A percentile compares a stretch with the other conserved stretches of the same genome.
Evolutionary conservation across 2,329 filamentous ascomycete species (phyloP).

Genomic region (Sporothrix globosa): DNA sequence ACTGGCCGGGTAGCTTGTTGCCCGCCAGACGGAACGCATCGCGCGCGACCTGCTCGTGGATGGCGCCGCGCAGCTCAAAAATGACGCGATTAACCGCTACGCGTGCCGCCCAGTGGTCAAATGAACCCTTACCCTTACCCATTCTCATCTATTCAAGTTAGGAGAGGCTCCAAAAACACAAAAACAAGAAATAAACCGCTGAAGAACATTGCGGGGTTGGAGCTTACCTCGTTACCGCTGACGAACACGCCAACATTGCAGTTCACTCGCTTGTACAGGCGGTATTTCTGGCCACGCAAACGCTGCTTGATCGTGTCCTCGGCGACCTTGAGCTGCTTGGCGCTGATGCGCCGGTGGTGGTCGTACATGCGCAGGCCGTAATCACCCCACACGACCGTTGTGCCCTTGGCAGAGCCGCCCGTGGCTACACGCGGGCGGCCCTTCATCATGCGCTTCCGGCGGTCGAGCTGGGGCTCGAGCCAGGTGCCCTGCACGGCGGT

Average conservation of each 20-base stretch:
- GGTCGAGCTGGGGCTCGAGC: slow-evolving; percentile 75
- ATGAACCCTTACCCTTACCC: slow-evolving; percentile 98
- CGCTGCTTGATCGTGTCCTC: slow-evolving; percentile 91
- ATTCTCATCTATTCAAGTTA: slow-evolving; percentile 72
- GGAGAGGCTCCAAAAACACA: slow-evolving; percentile 16
- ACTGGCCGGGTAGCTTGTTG: slow-evolving; percentile 88
- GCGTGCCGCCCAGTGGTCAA: slow-evolving; percentile 93
- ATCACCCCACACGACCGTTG: slow-evolving; percentile 94
- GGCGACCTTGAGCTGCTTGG: slow-evolving; percentile 82
- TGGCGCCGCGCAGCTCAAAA: slow-evolving; percentile 86
- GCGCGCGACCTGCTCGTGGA: slow-evolving; percentile 92
- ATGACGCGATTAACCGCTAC: slow-evolving; percentile 88
- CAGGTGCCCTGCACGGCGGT: slow-evolving; percentile 65
- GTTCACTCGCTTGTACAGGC: slow-evolving; percentile 85
- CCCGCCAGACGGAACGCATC: slow-evolving; percentile 94
- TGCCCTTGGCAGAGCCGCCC: slow-evolving; percentile 87
- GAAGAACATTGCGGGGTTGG: background rate
- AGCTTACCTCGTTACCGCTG: slow-evolving; percentile 81
- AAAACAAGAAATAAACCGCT: background rate
- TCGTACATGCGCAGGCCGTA: slow-evolving; percentile 93
- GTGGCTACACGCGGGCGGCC: slow-evolving; percentile 85
- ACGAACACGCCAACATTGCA: slow-evolving; percentile 96
- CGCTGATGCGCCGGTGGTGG: slow-evolving; percentile 87
- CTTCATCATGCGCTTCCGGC: slow-evolving; percentile 89
- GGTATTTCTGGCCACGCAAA: slow-evolving; percentile 87